These are phyloP conservation scores for Xylariaceae sp. DNA, from an alignment of 2,329 filamentous ascomycete genomes.

Conservation along the genomic window DNA sequence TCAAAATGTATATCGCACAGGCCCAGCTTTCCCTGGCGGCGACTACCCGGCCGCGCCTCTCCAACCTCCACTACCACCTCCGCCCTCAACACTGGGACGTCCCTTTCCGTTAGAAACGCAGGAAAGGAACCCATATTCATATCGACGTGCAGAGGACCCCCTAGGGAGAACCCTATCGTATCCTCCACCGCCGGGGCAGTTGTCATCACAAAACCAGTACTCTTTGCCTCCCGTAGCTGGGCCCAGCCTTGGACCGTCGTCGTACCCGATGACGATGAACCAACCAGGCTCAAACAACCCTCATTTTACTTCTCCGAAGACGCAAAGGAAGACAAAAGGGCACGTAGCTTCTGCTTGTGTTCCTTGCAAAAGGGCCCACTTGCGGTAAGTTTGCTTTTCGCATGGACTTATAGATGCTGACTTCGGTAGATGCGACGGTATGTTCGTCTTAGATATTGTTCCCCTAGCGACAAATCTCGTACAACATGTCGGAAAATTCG, in stretches of 20 bases:
- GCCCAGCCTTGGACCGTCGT: constrained; percentile 27
- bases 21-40: constrained; percentile 34
- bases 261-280: constrained; percentile 31
- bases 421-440: constrained; percentile 60
- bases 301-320: constrained; percentile 55
- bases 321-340: constrained; percentile 69
- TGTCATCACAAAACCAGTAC: constrained; percentile 36
- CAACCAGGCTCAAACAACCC: constrained; percentile 43
- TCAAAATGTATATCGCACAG: constrained; percentile 52
- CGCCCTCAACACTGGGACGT: constrained; percentile 28
- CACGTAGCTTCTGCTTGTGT: constrained; percentile 84
- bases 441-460: constrained; percentile 23
- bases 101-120: constrained; percentile 38
- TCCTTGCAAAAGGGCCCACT: constrained; percentile 80
- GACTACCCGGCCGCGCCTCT: constrained; percentile 35
- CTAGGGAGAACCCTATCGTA: constrained; percentile 34
- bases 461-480: too few species aligned
- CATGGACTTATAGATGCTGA: constrained; percentile 31
- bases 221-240: constrained; percentile 35
- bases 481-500: too few species aligned
- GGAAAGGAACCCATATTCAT: constrained; percentile 41
- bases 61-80: constrained; percentile 26
- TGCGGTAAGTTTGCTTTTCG: constrained; percentile 51
- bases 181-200: constrained; percentile 31
- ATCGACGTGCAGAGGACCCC: constrained; percentile 38